Evolutionary conservation across 805 yeast species (phyloP), one percentile per base, ranked within the genome.

Genomic region (Wickerhamomyces chambardii): DNA sequence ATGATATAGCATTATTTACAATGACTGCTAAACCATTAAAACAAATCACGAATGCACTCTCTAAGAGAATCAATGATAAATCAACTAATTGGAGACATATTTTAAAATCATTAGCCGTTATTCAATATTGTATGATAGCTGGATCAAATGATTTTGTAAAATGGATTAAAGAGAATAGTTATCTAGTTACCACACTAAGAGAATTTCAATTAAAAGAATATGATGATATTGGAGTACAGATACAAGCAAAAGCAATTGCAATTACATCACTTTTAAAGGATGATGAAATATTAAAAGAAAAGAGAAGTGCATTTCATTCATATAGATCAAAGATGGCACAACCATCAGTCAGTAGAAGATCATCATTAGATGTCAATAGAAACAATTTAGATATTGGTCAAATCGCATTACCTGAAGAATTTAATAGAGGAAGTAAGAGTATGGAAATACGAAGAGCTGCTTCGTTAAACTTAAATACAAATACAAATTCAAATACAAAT

Each of bases 61-160:
- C 49, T 15, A 71, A 65, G 43, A 52, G 73, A 31, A 42, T 76
- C 4, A 50, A 49, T 14, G 55, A 53, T 29, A 39, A 38, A 17
- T 32, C 49, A 16, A 57, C 51, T 24, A 56, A 60, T 32, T 58
- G 70, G 45, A 44, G 63, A 9, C 63, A 58, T 24, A 46, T 73
- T 1, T 46, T 73, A 35, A 77, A 76, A 47, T 63, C 74, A 3
- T 49, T 75, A 15, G 71, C 82, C 0, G 64, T 77, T 12, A 56
- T 74, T 3, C 59, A 69, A 24, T 75, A 70, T 39, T 45, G 74
- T 25, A 42, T 75, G 15, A 68, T 74, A 38, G 68, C 73, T 28
- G 83, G 83, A 0, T 70, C 80, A 1, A 50, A 48, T 19, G 70
- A 61, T 15, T 75, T 74, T 48, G 57, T 68, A 11, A 41, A 53